phyloP scores from a whole-genome alignment of 768 basidiomycete genomes.

The Amanita thiersii region DNA sequence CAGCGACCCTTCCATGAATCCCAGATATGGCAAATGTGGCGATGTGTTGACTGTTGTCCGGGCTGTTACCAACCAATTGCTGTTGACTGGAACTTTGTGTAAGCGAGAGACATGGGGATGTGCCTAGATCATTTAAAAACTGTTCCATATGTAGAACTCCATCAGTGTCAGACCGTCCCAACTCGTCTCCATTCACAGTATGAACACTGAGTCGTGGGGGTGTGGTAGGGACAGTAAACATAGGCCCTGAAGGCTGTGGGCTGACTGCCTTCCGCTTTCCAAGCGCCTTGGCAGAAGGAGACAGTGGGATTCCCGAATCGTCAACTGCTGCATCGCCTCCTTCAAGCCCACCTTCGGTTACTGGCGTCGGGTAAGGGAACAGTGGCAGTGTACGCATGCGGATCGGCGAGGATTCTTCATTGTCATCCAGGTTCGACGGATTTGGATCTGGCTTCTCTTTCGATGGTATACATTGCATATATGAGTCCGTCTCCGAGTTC shows the following conservation, averaged over 20 bases:
- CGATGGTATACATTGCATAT: too few species aligned
- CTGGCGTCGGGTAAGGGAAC: constrained; percentile 1
- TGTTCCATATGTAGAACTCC: constrained; percentile 2
- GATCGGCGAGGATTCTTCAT: background rate
- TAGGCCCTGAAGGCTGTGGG: constrained; percentile 2
- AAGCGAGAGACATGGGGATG: background rate
- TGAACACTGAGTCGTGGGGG: background rate
- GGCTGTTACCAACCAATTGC: background rate
- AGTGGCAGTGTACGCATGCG: background rate
- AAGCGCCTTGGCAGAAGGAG: constrained; percentile 23
- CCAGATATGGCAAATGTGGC: background rate
- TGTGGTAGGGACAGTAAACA: background rate
- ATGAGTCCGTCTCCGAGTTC: too few species aligned
- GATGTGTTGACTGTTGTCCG: background rate
- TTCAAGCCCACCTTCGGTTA: background rate
- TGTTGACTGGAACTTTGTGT: background rate
- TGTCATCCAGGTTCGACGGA: too few species aligned
- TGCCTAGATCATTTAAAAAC: constrained; percentile 2
- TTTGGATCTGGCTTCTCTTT: background rate
- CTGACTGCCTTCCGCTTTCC: constrained; percentile 22
- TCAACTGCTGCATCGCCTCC: background rate
- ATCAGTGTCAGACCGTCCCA: constrained; percentile 3
- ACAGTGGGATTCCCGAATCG: background rate
- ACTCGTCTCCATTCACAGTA: too few species aligned
- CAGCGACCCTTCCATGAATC: background rate